phyloP scores from a whole-genome alignment of 306 rosid species.

The Dryas alaskensis region DNA sequence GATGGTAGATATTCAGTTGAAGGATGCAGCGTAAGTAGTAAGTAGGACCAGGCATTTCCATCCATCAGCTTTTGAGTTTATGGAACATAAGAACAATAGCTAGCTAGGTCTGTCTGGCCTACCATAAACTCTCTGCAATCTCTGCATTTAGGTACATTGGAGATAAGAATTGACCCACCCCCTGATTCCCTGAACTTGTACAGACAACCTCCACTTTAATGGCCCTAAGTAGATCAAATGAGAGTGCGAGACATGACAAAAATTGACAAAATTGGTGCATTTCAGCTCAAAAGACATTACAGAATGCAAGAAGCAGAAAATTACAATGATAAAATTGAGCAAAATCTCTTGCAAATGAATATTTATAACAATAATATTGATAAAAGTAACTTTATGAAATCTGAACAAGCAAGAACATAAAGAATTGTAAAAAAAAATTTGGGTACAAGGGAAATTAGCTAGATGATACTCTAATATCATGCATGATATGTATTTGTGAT shows the following conservation, averaged over 20 bases:
- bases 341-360: conserved; percentile 7
- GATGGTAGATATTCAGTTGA: neutral
- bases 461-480: neutral
- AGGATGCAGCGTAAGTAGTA: neutral
- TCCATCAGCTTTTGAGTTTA: neutral
- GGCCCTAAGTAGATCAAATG: neutral
- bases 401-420: conserved; percentile 16
- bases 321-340: neutral
- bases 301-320: neutral
- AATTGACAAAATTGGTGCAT: neutral
- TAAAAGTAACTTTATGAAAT: neutral
- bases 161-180: neutral
- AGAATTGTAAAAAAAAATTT: conserved; percentile 7
- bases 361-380: neutral
- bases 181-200: neutral
- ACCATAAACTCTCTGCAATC: neutral
- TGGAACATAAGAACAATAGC: neutral
- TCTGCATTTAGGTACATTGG: neutral
- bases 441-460: conserved; percentile 1
- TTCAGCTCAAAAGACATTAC: neutral
- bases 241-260: neutral
- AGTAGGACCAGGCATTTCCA: conserved; percentile 8
- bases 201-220: too few species aligned
- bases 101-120: neutral
- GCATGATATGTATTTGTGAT: neutral